Evolutionary conservation across 192 early-diverging fungal genomes (phyloP).

Genomic region (Podila clonocystis): DNA sequence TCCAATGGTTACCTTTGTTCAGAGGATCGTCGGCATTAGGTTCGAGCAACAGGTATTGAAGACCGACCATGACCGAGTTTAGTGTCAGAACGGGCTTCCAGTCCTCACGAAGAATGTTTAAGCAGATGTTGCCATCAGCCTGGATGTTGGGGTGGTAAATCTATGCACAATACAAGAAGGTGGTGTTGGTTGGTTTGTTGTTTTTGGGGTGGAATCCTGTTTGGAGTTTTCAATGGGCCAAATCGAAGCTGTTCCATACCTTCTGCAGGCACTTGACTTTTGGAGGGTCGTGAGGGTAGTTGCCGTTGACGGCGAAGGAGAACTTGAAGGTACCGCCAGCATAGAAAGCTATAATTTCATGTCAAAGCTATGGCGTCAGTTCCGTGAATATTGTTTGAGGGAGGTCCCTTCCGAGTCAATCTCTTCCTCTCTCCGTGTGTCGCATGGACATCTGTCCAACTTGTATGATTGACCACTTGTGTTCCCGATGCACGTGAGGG

Average conservation of each 20-base stretch:
- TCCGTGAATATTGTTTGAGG: background rate
- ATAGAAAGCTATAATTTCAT: constrained; percentile 76
- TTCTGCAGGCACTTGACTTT: constrained; percentile 91
- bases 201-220: too few species aligned
- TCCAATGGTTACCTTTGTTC: constrained; percentile 70
- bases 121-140: constrained; percentile 94
- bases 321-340: constrained; percentile 86
- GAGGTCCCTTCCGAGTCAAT: background rate
- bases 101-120: constrained; percentile 97
- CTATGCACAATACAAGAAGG: constrained; percentile 32
- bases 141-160: constrained; percentile 99
- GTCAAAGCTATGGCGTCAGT: constrained; percentile 6
- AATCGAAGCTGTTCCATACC: constrained; percentile 52
- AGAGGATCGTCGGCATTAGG: constrained; percentile 98
- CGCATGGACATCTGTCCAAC: too few species aligned
- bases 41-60: constrained; percentile 92
- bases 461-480: too few species aligned
- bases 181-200: background rate
- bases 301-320: constrained; percentile 81
- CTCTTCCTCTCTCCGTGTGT: background rate
- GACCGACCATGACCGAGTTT: constrained; percentile 88
- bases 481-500: background rate
- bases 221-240: too few species aligned
- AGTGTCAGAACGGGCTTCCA: constrained; percentile 99
- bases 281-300: constrained; percentile 96